Base-by-base conservation (phyloP, 2,329 filamentous ascomycete genomes). In the Paecilomyces sp. region DNA sequence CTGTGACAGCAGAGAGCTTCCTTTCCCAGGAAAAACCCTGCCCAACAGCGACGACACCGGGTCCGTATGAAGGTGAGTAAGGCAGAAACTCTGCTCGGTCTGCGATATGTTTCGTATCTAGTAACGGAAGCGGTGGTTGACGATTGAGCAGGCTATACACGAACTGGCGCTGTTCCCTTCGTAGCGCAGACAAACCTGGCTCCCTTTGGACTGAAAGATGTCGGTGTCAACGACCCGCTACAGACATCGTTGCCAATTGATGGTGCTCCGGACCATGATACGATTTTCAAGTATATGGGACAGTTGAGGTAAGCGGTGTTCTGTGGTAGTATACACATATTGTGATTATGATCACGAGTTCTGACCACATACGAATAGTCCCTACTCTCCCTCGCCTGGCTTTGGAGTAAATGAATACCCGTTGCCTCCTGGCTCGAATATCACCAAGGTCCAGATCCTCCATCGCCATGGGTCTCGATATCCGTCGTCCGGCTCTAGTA, bases 371-470 rank as follows among this genome's bases (percentile, higher is more conserved):
- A 18, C n/a, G n/a, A 6, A 47, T 8, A 69, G 85, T 47, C 88
- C 88, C 3, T 92, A 91, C 72, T 84, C 83, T 62, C 85, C 88
- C 0, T 83, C 87, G 0, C 67, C 71, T 34, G 89, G 89, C 1
- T 92, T 91, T 63, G 89, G 89, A 2, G 87, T 90, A 0, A 78
- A 88, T 15, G 89, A 92, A 72, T 89, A 88, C 66, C 80, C 88
- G 2, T 72, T 90, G 15, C 89, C 88, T 0, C 71, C 78, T 6
- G 88, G 85, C 12, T 83, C 88, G 0, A 85, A 88, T 60, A 88
- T 91, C 56, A 78, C 86, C 30, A 87, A 90, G 76, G 77, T 92
- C 53, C 77, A 88, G 76, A 87, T 91, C 85, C 77, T 91, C 3
- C 88, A 87, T 12, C 84, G 89, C 1, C 89, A 92, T 69, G 89